Conservation (phyloP, 176 grass and related monocot genomes). For the Carex littledalei region DNA sequence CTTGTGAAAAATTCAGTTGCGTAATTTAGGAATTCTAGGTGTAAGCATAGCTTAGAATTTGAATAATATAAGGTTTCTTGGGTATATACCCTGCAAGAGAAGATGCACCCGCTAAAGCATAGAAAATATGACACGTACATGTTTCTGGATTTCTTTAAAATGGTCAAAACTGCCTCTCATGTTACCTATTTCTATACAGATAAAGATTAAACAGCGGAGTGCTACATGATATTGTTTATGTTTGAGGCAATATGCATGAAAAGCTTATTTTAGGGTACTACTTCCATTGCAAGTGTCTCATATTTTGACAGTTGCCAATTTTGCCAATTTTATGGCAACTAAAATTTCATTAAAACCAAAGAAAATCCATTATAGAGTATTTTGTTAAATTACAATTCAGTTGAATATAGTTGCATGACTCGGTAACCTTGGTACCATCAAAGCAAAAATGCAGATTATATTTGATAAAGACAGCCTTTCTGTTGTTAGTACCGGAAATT, state of each 20-base stretch:
- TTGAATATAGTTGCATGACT: too few relatives aligned
- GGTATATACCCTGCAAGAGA: not conserved
- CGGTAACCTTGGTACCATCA: not conserved
- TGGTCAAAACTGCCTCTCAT: not conserved
- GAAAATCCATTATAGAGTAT: too few relatives aligned
- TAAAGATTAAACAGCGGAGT: not conserved
- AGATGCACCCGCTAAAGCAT: not conserved
- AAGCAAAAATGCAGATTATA: not conserved
- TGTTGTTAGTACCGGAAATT: not conserved
- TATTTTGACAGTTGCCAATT: not conserved
- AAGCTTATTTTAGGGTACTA: not conserved
- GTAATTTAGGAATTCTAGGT: not conserved
- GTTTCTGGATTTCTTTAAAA: not conserved
- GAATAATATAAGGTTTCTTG: not conserved
- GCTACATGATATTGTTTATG: not conserved
- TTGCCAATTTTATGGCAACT: not conserved
- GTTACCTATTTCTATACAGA: not conserved
- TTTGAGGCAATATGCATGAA: not conserved
- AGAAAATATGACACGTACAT: not conserved
- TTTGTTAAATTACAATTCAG: too few relatives aligned
- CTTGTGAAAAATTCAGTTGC: not conserved
- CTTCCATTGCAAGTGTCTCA: not conserved
- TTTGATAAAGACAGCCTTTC: not conserved
- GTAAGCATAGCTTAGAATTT: not conserved
- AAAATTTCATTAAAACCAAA: too few relatives aligned